Evolutionary conservation across 2,329 filamentous ascomycete genomes (phyloP), one percentile per base, ranked within the genome.

Genomic region (Venturia asperata): DNA sequence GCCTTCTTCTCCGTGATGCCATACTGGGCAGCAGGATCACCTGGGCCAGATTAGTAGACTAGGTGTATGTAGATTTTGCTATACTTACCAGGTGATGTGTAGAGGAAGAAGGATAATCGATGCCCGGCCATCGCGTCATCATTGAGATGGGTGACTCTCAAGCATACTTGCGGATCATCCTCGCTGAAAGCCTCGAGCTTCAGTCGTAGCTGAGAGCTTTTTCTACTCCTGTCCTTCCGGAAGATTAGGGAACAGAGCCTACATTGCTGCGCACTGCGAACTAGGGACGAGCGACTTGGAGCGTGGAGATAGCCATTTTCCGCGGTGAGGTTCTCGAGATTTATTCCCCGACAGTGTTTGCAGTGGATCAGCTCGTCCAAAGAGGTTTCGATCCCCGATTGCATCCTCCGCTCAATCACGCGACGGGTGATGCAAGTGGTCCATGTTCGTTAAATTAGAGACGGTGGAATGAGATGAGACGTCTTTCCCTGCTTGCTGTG

Each of bases 221-320:
- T 47, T 52, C 65, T 30, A 37, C 62, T 66, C 42, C 65, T 30
- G n/a, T 65, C 65, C 19, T 61, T 64, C 1, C 65, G 65, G 24
- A 64, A 66, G 15, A 66, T 47, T 19, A 66, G 30, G 13, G 61
- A 66, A 49, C 65, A 66, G 5, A 66, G 62, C 19, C 65, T 37
- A 30, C 65, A 66, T 45, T 30, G 61, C 45, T 66, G 65, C 27
- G 61, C 62, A 62, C 65, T 66, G 11, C 61, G 34, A 24, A 64
- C 65, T 11, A 66, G 55, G 5, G 34, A 43, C 19, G 47, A 58
- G 43, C 62, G 62, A 34, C 34, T 65, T 19, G 61, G 55, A 19
- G 65, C 65, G 37, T 66, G 65, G 11, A 61, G 41, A 47, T 66
- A 64, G 13, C 65, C 65, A 13, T 49, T 37, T 39, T 30, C 27